Evolutionary conservation across 495 filamentous ascomycete genomes (phyloP).

Genomic region (Tuber brumale): DNA sequence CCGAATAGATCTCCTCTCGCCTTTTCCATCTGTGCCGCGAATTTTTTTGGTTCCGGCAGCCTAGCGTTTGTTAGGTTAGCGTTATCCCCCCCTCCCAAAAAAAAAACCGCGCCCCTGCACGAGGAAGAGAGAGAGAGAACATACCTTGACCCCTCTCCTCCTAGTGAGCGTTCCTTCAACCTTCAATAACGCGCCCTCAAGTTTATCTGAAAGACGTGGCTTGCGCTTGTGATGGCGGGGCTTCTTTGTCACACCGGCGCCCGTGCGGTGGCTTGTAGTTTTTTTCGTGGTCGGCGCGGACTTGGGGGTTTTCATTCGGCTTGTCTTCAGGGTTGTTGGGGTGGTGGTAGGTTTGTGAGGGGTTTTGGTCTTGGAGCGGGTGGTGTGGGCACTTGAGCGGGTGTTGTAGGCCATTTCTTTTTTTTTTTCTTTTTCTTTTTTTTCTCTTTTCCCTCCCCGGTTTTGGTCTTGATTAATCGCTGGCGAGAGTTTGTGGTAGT

Average conservation of each 20-base stretch:
- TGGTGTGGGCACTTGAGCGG: slow-evolving; percentile 34
- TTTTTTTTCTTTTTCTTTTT: slow-evolving; percentile 30
- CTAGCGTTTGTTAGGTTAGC: slow-evolving; percentile 20
- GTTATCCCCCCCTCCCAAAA: no score
- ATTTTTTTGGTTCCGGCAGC: slow-evolving; percentile 44
- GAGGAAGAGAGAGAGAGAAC: neutral
- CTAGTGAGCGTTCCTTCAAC: slow-evolving; percentile 40
- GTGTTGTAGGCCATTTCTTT: slow-evolving; percentile 42
- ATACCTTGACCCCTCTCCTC: slow-evolving; percentile 40
- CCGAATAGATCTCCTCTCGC: neutral
- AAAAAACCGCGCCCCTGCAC: neutral
- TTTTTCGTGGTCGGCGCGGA: slow-evolving; percentile 22
- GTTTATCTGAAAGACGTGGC: slow-evolving; percentile 41
- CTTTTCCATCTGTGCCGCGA: slow-evolving; percentile 43
- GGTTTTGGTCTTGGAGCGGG: slow-evolving; percentile 35
- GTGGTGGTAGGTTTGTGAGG: slow-evolving; percentile 37
- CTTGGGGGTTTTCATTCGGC: slow-evolving; percentile 17
- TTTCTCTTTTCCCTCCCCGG: neutral
- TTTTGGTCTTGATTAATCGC: neutral
- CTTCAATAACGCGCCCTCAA: slow-evolving; percentile 42
- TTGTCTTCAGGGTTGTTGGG: slow-evolving; percentile 38
- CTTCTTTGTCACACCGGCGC: slow-evolving; percentile 19
- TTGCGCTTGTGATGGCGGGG: slow-evolving; percentile 43
- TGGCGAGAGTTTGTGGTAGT: neutral
- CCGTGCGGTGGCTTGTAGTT: slow-evolving; percentile 16